Percentiles rank a stretch among this genome's conserved stretches.
Conservation (phyloP, 805 yeast genomes). For the Candida michaelii region DNA sequence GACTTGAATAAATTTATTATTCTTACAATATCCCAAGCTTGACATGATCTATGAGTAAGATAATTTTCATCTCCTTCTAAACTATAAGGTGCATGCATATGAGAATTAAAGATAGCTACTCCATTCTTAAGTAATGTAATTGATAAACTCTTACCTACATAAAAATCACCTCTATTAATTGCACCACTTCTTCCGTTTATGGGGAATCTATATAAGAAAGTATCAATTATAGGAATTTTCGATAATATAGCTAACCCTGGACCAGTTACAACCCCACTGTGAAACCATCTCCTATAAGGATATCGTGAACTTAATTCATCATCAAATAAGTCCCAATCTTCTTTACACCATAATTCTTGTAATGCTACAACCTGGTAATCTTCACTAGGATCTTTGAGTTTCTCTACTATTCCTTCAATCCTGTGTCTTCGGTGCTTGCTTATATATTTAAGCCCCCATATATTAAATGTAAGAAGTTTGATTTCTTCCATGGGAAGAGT, state of each 20-base stretch:
- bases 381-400: constrained; percentile 38
- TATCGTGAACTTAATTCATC: constrained; percentile 43
- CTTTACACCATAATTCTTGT: constrained; percentile 92
- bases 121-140: constrained; percentile 61
- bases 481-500: constrained; percentile 19
- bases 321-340: constrained; percentile 73
- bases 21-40: constrained; percentile 92
- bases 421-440: constrained; percentile 69
- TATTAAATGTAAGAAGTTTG: constrained; percentile 66
- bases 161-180: constrained; percentile 94
- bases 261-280: constrained; percentile 84
- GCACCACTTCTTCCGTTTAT: constrained; percentile 95
- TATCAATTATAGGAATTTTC: constrained; percentile 74
- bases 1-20: constrained; percentile 57
- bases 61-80: constrained; percentile 83
- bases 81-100: constrained; percentile 94
- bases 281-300: constrained; percentile 69
- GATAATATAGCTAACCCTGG: constrained; percentile 90
- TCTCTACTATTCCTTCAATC: constrained; percentile 69
- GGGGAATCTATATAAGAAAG: constrained; percentile 82
- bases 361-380: constrained; percentile 82
- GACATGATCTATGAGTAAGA: constrained; percentile 85
- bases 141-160: constrained; percentile 87
- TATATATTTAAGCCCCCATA: constrained; percentile 88
- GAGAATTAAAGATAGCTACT: constrained; percentile 83